Conservation (phyloP, 1,284 basidiomycete species). For the Singerocomus inundabilis region DNA sequence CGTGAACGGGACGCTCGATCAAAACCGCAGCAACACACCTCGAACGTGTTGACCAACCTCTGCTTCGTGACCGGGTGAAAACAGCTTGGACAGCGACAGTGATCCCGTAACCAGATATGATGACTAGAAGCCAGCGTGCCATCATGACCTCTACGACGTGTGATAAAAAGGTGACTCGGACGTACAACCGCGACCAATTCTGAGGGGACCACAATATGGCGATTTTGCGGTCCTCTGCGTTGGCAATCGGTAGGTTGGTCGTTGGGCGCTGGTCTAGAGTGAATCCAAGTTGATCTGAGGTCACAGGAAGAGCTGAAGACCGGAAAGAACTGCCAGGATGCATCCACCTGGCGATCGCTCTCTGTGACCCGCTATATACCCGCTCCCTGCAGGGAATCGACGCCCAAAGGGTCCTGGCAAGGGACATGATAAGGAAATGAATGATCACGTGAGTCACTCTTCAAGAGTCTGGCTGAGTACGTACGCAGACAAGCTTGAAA, state of each 20-base stretch:
- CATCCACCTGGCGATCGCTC: neutral
- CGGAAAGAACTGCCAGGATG: neutral
- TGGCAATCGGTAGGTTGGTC: constrained; percentile 53
- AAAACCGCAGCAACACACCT: constrained; percentile 43
- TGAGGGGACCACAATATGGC: constrained; percentile 66
- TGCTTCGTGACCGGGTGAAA: constrained; percentile 92
- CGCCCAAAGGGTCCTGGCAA: constrained; percentile 2
- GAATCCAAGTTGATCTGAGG: constrained; percentile 33
- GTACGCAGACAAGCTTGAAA: neutral
- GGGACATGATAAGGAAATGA: constrained; percentile 11
- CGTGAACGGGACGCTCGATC: constrained; percentile 1
- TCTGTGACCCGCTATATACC: neutral
- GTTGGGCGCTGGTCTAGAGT: constrained; percentile 8
- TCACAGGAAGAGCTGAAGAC: no score
- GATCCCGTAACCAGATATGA: constrained; percentile 75
- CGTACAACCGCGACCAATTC: constrained; percentile 71
- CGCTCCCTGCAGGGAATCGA: neutral
- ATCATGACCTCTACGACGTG: neutral
- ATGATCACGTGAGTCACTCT: neutral
- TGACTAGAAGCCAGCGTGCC: constrained; percentile 44
- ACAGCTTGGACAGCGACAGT: constrained; percentile 87
- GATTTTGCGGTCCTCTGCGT: constrained; percentile 56
- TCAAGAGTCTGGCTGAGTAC: constrained; percentile 19
- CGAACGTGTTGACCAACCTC: constrained; percentile 81
- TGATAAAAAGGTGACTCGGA: constrained; percentile 11